phyloP scores from a whole-genome alignment of 73 alveolate genomes.

The Loxodes magnus region DNA sequence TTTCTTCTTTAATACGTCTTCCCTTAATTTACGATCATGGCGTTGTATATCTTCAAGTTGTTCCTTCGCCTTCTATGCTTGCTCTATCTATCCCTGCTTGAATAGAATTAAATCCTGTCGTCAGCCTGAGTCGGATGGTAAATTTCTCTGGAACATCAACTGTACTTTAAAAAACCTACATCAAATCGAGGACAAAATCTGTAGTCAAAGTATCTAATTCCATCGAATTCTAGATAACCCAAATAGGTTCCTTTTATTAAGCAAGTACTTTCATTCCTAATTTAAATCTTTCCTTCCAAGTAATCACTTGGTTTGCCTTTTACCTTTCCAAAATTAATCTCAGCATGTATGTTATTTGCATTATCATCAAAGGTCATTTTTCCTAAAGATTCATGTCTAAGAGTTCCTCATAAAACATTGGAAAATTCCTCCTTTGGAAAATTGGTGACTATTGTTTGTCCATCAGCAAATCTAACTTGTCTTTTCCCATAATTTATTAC shows the following conservation, averaged over 20 bases:
- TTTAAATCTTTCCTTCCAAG: conserved; percentile 72
- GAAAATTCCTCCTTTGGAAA: conserved; percentile 15
- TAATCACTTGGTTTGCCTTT: conserved; percentile 50
- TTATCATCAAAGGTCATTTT: conserved; percentile 41
- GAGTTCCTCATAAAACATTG: conserved; percentile 57
- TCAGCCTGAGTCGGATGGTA: conserved; percentile 57
- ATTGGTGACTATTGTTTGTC: conserved; percentile 20
- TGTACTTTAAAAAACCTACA: not conserved
- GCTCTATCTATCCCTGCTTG: conserved; percentile 53
- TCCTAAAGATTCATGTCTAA: conserved; percentile 59
- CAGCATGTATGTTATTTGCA: conserved; percentile 50
- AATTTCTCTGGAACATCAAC: conserved; percentile 14
- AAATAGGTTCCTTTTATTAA: conserved; percentile 77
- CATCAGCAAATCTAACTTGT: conserved; percentile 21
- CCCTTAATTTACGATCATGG: conserved; percentile 60
- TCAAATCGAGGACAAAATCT: conserved; percentile 39
- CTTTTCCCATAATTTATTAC: conserved; percentile 30
- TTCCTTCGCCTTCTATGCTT: conserved; percentile 82
- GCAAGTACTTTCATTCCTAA: conserved; percentile 39
- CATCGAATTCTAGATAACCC: conserved; percentile 88
- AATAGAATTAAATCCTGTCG: conserved; percentile 59
- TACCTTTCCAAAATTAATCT: conserved; percentile 36
- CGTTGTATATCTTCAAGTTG: conserved; percentile 59
- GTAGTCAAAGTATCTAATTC: conserved; percentile 86
- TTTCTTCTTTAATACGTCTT: no score